phyloP scores from a whole-genome alignment of 805 yeast species.

The Ogataea philodendri region DNA sequence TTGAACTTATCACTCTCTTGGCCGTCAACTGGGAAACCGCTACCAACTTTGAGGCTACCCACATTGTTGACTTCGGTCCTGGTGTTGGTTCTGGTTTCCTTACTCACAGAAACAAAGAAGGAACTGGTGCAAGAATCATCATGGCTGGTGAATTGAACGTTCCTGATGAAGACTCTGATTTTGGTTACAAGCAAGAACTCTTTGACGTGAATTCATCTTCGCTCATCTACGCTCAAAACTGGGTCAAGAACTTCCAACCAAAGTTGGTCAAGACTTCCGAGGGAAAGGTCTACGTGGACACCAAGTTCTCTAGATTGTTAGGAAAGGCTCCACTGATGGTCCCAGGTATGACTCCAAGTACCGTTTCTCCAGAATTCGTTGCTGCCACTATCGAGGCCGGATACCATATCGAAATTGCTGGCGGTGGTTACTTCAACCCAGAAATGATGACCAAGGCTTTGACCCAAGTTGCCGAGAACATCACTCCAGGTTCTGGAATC shows the following conservation, averaged over 20 bases:
- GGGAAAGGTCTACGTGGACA: slow-evolving; percentile 82
- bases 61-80: slow-evolving; percentile 95
- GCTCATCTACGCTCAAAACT: slow-evolving; percentile 81
- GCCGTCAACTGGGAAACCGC: slow-evolving; percentile 96
- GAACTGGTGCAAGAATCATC: slow-evolving; percentile 94
- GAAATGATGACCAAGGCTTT: slow-evolving; percentile 70
- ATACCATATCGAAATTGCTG: slow-evolving; percentile 95
- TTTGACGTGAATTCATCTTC: slow-evolving; percentile 67
- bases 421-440: slow-evolving; percentile 95
- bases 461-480: slow-evolving; percentile 62
- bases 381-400: slow-evolving; percentile 95
- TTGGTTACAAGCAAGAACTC: slow-evolving; percentile 93
- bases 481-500: slow-evolving; percentile 85
- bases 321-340: slow-evolving; percentile 97
- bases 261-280: slow-evolving; percentile 70
- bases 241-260: slow-evolving; percentile 89
- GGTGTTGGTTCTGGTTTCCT: slow-evolving; percentile 97
- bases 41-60: slow-evolving; percentile 78
- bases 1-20: slow-evolving; percentile 78
- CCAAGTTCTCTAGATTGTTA: slow-evolving; percentile 86
- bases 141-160: slow-evolving; percentile 88
- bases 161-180: slow-evolving; percentile 69
- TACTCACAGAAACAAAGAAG: slow-evolving; percentile 97
- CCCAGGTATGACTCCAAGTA: slow-evolving; percentile 99
- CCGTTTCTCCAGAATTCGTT: slow-evolving; percentile 91